A percentile compares a stretch with the other conserved stretches of the same genome.
Evolutionary conservation across 176 grass and related monocot genomes (phyloP).

Genomic region (Zea luxurians): DNA sequence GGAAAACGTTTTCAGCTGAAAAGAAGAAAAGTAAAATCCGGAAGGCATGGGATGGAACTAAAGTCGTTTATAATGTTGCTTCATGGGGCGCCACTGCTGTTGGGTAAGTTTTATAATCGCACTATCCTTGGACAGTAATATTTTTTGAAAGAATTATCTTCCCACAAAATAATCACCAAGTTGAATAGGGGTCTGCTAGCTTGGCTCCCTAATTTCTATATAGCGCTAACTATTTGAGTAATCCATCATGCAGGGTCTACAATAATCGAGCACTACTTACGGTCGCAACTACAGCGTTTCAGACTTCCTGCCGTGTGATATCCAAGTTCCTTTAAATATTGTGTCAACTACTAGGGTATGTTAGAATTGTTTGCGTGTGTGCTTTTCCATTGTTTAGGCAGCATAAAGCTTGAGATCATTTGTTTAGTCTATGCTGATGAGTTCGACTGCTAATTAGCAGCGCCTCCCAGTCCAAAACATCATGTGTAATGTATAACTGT

Average conservation of each 20-base stretch:
- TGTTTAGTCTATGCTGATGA: constrained; percentile 1
- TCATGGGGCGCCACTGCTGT: constrained; percentile 93
- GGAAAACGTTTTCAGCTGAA: constrained; percentile 69
- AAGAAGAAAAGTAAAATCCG: constrained; percentile 74
- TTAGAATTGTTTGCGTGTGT: background rate
- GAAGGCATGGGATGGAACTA: constrained; percentile 90
- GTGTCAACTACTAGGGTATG: background rate
- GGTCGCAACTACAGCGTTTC: constrained; percentile 54
- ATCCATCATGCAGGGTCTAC: constrained; percentile 56
- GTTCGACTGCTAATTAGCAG: background rate
- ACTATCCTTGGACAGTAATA: background rate
- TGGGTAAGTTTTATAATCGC: constrained; percentile 48
- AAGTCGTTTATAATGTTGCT: constrained; percentile 79
- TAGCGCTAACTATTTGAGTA: background rate
- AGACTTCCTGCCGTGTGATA: constrained; percentile 68
- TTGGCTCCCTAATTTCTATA: background rate
- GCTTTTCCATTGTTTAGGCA: constrained; percentile 15
- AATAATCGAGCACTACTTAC: constrained; percentile 76
- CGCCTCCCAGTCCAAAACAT: background rate
- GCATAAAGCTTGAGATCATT: background rate
- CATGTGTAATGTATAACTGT: constrained; percentile 9
- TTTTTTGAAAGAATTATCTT: background rate
- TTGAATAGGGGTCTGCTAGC: background rate
- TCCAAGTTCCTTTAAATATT: constrained; percentile 72
- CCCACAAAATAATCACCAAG: background rate